Evolutionary conservation across 352 stramenopile species (phyloP), one percentile per base, ranked within the genome.

Genomic region (Lagenidium giganteum): DNA sequence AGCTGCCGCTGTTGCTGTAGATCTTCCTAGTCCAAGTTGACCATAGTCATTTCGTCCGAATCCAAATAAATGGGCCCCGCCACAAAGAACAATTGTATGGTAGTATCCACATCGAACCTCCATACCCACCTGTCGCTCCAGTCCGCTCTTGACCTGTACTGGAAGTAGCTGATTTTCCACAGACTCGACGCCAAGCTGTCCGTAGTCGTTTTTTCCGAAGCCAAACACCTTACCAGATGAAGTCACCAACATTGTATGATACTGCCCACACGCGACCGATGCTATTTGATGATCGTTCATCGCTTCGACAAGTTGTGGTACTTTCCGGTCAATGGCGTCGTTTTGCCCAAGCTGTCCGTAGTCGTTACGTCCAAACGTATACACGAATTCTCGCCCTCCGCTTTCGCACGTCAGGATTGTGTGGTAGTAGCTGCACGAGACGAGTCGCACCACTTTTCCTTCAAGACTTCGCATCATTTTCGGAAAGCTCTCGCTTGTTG

Each of bases 31-130:
- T 13, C 92, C 92, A 5, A 98, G 64, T 37, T 98, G 92, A 0
- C 92, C 92, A 48, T 98, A 97, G 54, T 98, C 92, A 35, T 98
- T 98, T 1, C 89, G 64, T 5, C 90, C 92, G 65, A 97, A 97
- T 0, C 60, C 80, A 47, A 76, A 95, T 11, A 97, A 52, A 33
- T 86, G 73, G 5, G 63, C 80, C 20, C 64, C 75, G 36, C 51
- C 61, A 26, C 67, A 84, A 0, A 96, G 57, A 4, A 93, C 76
- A 25, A 97, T 83, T 6, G 80, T 87, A 54, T 97, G 91, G 42
- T 97, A 97, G 36, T 97, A 97, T 3, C 87, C 91, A 32, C 87
- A 96, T 12, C 79, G 74, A 6, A 97, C 64, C 32, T 95, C 74
- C 8, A 96, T 37, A 27, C 60, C 80, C 1, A 64, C 44, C n/a